Evolutionary conservation across 768 basidiomycete genomes (phyloP), one percentile per base, ranked within the genome.

Genomic region (Tulasnella sp.): DNA sequence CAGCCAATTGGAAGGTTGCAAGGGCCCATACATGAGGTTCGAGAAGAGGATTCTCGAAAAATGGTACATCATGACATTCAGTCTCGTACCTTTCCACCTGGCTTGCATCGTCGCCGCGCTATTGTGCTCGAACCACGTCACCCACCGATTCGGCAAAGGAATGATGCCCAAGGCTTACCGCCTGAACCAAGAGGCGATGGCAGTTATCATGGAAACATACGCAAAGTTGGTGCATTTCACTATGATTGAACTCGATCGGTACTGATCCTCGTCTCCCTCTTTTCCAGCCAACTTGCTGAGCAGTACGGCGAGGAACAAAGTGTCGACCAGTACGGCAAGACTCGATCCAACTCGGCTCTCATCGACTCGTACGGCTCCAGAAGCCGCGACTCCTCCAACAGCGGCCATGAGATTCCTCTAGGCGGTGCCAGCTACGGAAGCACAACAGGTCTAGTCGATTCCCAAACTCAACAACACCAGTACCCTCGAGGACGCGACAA

Each of bases 81-180:
- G 89, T 22, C 83, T 94, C 77, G 93, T 93, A 20, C 93, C 93
- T 1, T 83, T 91, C 18, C 94, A 95, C 80, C 85, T 96, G 73
- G 84, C 83, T 31, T 87, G 92, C 84, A 94, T 94, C 83, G 81
- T 93, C 81, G 87, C 88, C 1, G 91, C 88, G 20, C 85, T 95
- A 78, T 85, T 95, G 75, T 95, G 93, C 85, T 92, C 92, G 34
- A 95, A 94, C 86, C 94, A 95, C 83, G 91, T 96, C 84, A 95
- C 94, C 31, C 95, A 94, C 85, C 89, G 94, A 76, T 95, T 95
- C 85, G 94, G 94, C 14, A 95, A 95, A 87, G 94, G 94, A 81
- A 92, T 95, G 91, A 94, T 93, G 89, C 94, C 94, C 80, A 93
- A 94, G 88, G 91, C 92, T 20, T 95, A 96, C 85, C 88, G 93